phyloP scores from a whole-genome alignment of 768 basidiomycete genomes.

The Suillus subluteus region DNA sequence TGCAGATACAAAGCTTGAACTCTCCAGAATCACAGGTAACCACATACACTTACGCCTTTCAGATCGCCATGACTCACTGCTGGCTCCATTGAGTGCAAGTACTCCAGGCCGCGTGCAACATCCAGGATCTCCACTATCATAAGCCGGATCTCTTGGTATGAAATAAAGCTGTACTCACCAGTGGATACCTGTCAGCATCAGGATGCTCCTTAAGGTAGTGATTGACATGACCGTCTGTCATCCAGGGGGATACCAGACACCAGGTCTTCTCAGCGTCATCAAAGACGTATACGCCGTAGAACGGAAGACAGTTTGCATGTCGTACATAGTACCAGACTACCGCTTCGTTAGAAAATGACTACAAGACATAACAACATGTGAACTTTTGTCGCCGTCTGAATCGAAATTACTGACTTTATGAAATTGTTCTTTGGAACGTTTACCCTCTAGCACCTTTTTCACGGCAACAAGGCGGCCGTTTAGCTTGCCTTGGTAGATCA shows the following conservation, averaged over 20 bases:
- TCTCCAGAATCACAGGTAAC: not conserved
- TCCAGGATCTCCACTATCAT: conserved; percentile 42
- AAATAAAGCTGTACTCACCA: conserved; percentile 32
- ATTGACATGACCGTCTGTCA: conserved; percentile 36
- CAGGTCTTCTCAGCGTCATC: conserved; percentile 12
- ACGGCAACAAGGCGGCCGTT: conserved; percentile 32
- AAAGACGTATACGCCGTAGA: conserved; percentile 35
- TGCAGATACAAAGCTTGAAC: conserved; percentile 23
- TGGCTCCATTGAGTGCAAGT: conserved; percentile 44
- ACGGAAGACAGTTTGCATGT: conserved; percentile 40
- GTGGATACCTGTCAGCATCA: conserved; percentile 25
- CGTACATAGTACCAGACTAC: conserved; percentile 37
- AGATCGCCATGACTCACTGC: conserved; percentile 39
- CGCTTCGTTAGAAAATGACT: conserved; percentile 36
- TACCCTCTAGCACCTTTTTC: conserved; percentile 18
- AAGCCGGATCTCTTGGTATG: not conserved
- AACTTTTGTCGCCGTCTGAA: not conserved
- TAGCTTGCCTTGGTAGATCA: conserved; percentile 23
- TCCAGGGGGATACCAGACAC: conserved; percentile 45
- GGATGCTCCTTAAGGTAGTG: conserved; percentile 33
- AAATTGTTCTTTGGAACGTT: conserved; percentile 8
- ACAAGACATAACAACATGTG: not conserved
- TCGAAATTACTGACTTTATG: conserved; percentile 22
- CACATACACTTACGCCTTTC: conserved; percentile 29
- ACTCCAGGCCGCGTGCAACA: conserved; percentile 44